Evolutionary conservation across 108 stramenopile genomes (phyloP).

Genomic region (Cyclotella distinguenda): DNA sequence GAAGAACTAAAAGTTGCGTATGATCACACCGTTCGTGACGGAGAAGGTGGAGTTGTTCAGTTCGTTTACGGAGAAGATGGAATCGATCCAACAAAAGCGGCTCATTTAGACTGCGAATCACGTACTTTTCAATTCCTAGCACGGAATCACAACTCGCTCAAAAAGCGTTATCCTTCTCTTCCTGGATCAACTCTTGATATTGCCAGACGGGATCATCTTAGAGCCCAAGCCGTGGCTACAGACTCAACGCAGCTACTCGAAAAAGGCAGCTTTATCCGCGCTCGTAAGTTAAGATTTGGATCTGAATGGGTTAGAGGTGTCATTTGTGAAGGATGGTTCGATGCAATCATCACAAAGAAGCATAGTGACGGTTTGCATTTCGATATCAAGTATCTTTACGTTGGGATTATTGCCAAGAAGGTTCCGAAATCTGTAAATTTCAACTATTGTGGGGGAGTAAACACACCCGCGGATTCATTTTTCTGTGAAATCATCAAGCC

Average conservation of each 20-base stretch:
- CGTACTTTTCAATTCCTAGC: conserved; percentile 87
- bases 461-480: conserved; percentile 54
- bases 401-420: conserved; percentile 49
- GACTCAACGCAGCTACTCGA: conserved; percentile 16
- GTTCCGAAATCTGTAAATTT: conserved; percentile 71
- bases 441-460: conserved; percentile 50
- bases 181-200: conserved; percentile 60
- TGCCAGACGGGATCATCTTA: conserved; percentile 57
- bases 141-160: conserved; percentile 80
- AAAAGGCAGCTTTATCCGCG: conserved; percentile 67
- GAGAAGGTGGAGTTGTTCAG: conserved; percentile 96
- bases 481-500: conserved; percentile 66
- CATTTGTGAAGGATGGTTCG: conserved; percentile 84
- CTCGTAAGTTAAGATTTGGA: conserved; percentile 66
- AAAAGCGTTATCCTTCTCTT: conserved; percentile 54
- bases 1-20: conserved; percentile 95
- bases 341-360: conserved; percentile 62
- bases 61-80: conserved; percentile 99
- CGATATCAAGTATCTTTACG: conserved; percentile 69
- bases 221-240: conserved; percentile 37
- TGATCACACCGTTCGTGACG: conserved; percentile 97
- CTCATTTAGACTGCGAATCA: conserved; percentile 83
- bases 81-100: conserved; percentile 89
- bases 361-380: conserved; percentile 51
- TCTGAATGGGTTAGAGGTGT: conserved; percentile 71